phyloP scores from a whole-genome alignment of 306 rosid species.

The Prunus mongolica region DNA sequence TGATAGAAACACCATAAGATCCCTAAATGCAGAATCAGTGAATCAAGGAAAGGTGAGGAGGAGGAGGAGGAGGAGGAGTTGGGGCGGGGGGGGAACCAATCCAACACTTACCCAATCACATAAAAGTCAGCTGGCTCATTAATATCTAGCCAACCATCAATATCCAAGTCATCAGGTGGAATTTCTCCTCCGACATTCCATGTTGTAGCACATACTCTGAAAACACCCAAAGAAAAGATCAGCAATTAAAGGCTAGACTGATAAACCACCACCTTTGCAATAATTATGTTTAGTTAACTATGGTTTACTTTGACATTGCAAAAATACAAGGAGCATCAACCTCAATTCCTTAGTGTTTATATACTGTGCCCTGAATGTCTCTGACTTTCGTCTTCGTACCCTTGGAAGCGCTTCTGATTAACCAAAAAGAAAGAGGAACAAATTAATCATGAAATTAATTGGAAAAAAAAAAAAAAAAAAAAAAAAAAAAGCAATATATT shows the following conservation, averaged over 20 bases:
- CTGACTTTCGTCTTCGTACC: constrained; percentile 80
- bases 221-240: constrained; percentile 18
- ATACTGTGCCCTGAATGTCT: constrained; percentile 71
- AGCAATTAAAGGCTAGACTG: constrained; percentile 19
- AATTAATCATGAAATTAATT: background rate
- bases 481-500: background rate
- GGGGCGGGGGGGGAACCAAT: background rate
- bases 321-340: constrained; percentile 33
- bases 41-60: background rate
- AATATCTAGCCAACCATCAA: constrained; percentile 74
- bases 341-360: constrained; percentile 74
- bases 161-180: constrained; percentile 80
- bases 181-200: constrained; percentile 90
- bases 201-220: constrained; percentile 74
- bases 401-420: constrained; percentile 56
- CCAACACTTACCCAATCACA: constrained; percentile 69
- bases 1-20: constrained; percentile 13
- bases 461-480: background rate
- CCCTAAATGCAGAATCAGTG: background rate
- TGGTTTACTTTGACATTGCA: background rate
- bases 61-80: background rate
- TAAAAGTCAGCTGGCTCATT: constrained; percentile 82
- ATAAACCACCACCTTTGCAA: constrained; percentile 9
- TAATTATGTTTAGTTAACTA: constrained; percentile 8
- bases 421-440: background rate